Conservation (phyloP, 352 stramenopile genomes). For the Globisporangium parvum region DNA sequence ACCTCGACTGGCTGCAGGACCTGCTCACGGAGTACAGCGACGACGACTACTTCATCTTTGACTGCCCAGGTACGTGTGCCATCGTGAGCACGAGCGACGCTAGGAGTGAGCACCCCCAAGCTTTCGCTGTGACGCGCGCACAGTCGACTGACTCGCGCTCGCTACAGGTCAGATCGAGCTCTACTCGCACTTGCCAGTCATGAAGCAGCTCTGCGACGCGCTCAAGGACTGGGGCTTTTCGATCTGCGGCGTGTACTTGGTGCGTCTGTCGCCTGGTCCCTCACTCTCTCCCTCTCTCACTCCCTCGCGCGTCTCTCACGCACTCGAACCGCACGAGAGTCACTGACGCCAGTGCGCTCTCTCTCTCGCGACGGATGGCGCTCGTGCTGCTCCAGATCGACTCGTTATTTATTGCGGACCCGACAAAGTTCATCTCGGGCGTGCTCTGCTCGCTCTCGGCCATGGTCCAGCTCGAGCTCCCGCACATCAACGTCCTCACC, state of each 20-base stretch:
- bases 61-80: no score
- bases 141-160: not conserved
- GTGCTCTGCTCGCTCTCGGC: constrained; percentile 94
- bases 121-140: not conserved
- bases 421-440: constrained; percentile 97
- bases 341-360: not conserved
- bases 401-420: constrained; percentile 92
- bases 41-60: constrained; percentile 98
- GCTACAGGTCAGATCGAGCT: constrained; percentile 85
- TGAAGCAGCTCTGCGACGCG: constrained; percentile 84
- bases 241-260: constrained; percentile 88
- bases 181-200: constrained; percentile 88
- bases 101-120: no score
- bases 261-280: constrained; percentile 14
- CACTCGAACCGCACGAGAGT: not conserved
- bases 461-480: constrained; percentile 98
- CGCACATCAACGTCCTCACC: constrained; percentile 91
- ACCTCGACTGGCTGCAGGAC: constrained; percentile 95
- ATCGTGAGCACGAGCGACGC: no score
- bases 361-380: no score
- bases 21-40: constrained; percentile 88
- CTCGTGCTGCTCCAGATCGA: constrained; percentile 84
- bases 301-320: no score
- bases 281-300: no score
- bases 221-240: constrained; percentile 84